Evolutionary conservation across 352 stramenopile species (phyloP).

Genomic region (Phytopythium chamaehyphon): DNA sequence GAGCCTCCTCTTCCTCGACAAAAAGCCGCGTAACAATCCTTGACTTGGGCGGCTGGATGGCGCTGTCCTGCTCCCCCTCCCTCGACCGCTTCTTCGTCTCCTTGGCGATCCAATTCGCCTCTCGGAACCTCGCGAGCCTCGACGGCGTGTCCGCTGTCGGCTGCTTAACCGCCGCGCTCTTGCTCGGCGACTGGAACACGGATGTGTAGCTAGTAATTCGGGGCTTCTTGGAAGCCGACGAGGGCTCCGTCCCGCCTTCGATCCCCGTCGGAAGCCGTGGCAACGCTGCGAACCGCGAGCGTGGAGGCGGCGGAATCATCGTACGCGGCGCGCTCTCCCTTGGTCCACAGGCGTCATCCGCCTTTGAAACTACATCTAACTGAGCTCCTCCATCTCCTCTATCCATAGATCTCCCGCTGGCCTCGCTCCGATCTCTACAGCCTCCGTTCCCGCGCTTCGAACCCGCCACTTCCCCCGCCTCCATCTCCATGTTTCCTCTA

Average conservation of each 20-base stretch:
- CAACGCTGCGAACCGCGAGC: background rate
- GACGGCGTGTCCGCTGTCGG: slow-evolving; percentile 11
- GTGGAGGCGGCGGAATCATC: slow-evolving; percentile 2
- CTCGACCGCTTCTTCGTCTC: slow-evolving; percentile 12
- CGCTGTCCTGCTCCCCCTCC: background rate
- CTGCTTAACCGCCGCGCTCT: background rate
- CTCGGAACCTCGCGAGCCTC: slow-evolving; percentile 11
- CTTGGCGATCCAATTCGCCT: slow-evolving; percentile 12
- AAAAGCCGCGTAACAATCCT: slow-evolving; percentile 10
- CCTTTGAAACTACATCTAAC: too few relatives aligned
- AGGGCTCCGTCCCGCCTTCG: background rate
- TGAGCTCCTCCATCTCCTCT: background rate
- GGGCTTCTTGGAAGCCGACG: background rate
- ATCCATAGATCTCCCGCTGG: background rate
- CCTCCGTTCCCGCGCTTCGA: background rate
- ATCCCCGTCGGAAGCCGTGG: background rate
- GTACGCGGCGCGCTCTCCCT: background rate
- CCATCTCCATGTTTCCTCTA: too few relatives aligned
- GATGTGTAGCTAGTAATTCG: background rate
- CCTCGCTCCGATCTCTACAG: background rate
- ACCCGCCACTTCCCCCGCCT: too few relatives aligned
- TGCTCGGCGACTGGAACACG: slow-evolving; percentile 3
- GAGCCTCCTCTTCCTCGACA: background rate
- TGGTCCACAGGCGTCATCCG: too few relatives aligned
- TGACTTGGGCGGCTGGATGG: slow-evolving; percentile 8